Evolutionary conservation across 1,139 yeast species (phyloP).

Genomic region (Yamadazyma blattariae): DNA sequence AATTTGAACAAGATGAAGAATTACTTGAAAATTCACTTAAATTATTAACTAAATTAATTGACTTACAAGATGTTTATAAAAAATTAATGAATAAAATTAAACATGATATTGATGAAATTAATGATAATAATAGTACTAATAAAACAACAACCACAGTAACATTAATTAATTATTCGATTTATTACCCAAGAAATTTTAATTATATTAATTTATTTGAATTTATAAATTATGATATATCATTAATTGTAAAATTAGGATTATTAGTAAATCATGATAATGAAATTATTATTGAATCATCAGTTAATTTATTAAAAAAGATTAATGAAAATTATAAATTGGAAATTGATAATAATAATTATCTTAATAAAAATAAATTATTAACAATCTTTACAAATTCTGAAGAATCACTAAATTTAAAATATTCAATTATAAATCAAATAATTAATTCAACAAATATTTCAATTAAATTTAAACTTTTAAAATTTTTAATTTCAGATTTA

Average conservation of each 20-base stretch:
- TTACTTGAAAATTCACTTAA: slow-evolving; percentile 31
- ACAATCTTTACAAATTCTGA: slow-evolving; percentile 72
- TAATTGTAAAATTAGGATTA: slow-evolving; percentile 68
- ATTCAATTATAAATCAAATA: slow-evolving; percentile 70
- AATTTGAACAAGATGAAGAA: slow-evolving; percentile 50
- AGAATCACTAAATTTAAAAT: slow-evolving; percentile 67
- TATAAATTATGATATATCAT: slow-evolving; percentile 61
- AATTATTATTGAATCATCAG: slow-evolving; percentile 49
- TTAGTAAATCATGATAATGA: slow-evolving; percentile 60
- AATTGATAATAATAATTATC: slow-evolving; percentile 29
- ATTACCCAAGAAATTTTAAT: slow-evolving; percentile 44
- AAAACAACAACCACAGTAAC: background rate
- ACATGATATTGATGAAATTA: background rate
- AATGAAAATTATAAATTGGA: slow-evolving; percentile 44
- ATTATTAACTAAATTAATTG: slow-evolving; percentile 48
- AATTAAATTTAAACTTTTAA: slow-evolving; percentile 56
- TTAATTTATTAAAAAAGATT: slow-evolving; percentile 52
- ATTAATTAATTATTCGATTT: slow-evolving; percentile 25
- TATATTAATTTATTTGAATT: slow-evolving; percentile 67
- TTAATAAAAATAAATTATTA: slow-evolving; percentile 61
- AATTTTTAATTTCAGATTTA: slow-evolving; percentile 55
- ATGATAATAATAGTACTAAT: too few species aligned
- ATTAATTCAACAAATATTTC: slow-evolving; percentile 41
- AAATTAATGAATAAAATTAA: slow-evolving; percentile 12
- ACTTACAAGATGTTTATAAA: slow-evolving; percentile 46